A percentile compares a stretch with the other conserved stretches of the same genome.
Conservation (phyloP, 1,139 yeast genomes). For the Scheffersomyces quercinus region DNA sequence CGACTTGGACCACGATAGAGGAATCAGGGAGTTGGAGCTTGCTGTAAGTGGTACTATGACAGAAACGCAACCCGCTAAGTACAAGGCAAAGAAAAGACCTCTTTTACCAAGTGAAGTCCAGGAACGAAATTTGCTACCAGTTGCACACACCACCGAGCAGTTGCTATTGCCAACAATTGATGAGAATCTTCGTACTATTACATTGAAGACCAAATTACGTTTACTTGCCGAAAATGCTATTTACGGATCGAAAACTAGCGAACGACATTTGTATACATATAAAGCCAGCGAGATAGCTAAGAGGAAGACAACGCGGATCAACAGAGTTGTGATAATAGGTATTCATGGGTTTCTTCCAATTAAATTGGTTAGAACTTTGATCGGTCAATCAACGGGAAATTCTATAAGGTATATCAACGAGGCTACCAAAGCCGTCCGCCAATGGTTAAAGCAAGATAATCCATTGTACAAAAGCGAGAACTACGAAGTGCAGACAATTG, state of each 20-base stretch:
- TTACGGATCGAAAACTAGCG: conserved; percentile 28
- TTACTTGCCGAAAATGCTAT: conserved; percentile 35
- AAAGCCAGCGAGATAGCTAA: conserved; percentile 12
- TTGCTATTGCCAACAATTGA: conserved; percentile 27
- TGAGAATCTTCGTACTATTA: conserved; percentile 37
- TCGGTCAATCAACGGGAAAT: conserved; percentile 51
- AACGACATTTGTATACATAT: conserved; percentile 34
- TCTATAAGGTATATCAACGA: conserved; percentile 34
- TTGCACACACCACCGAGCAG: conserved; percentile 1
- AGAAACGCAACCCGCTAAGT: conserved; percentile 40
- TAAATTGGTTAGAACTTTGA: conserved; percentile 45
- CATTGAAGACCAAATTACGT: conserved; percentile 40
- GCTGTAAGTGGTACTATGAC: conserved; percentile 45
- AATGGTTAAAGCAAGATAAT: conserved; percentile 39
- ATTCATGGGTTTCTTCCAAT: conserved; percentile 57
- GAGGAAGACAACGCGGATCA: conserved; percentile 19
- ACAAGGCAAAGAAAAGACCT: conserved; percentile 35
- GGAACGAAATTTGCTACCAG: conserved; percentile 16
- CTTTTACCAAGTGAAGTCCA: conserved; percentile 38
- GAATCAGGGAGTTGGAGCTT: conserved; percentile 22
- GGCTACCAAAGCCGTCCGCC: conserved; percentile 36
- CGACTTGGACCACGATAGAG: conserved; percentile 18
- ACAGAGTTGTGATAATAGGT: conserved; percentile 44
- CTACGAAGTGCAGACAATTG: conserved; percentile 43
- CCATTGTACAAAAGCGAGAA: conserved; percentile 19